Evolutionary conservation across 352 stramenopile genomes (phyloP).

Genomic region (Globisporangium orthogonon): DNA sequence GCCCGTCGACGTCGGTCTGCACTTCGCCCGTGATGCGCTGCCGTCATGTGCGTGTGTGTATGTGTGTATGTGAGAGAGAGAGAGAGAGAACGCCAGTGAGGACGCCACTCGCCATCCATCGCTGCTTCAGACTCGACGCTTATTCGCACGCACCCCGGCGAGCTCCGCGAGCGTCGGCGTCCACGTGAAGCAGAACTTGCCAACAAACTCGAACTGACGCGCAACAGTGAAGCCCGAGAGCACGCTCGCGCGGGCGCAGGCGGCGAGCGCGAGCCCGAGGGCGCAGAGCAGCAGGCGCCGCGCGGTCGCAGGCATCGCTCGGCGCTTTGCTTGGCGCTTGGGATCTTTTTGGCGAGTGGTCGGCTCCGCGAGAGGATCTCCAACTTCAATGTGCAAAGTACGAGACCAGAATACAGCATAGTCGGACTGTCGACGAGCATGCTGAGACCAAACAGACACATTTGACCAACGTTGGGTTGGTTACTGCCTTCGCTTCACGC

Average conservation of each 20-base stretch:
- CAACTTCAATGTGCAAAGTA: too few species aligned
- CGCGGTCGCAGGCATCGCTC: background rate
- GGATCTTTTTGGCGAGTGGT: too few species aligned
- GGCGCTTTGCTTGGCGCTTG: too few species aligned
- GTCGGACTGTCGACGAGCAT: too few species aligned
- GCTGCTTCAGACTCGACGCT: too few species aligned
- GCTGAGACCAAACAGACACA: too few species aligned
- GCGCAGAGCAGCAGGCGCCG: background rate
- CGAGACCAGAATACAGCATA: too few species aligned
- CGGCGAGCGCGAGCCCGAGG: background rate
- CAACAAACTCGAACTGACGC: slow-evolving; percentile 70
- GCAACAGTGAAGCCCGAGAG: slow-evolving; percentile 56
- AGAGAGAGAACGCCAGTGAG: background rate
- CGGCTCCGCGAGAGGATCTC: too few species aligned
- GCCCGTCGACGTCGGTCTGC: slow-evolving; percentile 46
- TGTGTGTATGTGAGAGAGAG: background rate
- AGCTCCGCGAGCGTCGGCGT: slow-evolving; percentile 47
- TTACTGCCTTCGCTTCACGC: too few species aligned
- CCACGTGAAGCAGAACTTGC: slow-evolving; percentile 82
- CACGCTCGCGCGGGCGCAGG: slow-evolving; percentile 25
- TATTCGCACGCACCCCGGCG: slow-evolving; percentile 21
- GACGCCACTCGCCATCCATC: too few species aligned
- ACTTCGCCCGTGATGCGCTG: slow-evolving; percentile 56
- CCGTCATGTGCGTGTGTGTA: background rate
- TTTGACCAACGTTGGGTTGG: too few species aligned